These are phyloP conservation scores for Suillus brevipes DNA, from an alignment of 768 basidiomycete genomes.

Conservation along the genomic window DNA sequence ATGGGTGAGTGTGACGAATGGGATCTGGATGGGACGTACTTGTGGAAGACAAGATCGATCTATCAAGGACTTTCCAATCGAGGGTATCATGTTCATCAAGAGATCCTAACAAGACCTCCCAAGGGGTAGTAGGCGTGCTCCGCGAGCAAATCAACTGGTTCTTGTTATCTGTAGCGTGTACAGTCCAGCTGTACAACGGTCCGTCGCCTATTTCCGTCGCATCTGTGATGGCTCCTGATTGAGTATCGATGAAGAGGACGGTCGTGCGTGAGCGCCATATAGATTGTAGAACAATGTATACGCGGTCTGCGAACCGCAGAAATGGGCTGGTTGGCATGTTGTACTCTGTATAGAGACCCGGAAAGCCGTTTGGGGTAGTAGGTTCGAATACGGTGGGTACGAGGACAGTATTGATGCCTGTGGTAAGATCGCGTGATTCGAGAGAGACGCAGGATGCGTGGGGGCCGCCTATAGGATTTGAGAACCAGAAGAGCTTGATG, in stretches of 20 bases:
- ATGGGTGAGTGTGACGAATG: neutral
- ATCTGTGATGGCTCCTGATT: slow-evolving; percentile 42
- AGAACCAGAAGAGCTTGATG: slow-evolving; percentile 50
- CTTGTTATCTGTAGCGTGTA: slow-evolving; percentile 49
- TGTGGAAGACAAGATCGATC: slow-evolving; percentile 38
- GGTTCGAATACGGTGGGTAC: slow-evolving; percentile 46
- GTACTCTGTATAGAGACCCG: slow-evolving; percentile 59
- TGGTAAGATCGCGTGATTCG: slow-evolving; percentile 41
- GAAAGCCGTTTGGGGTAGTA: slow-evolving; percentile 40
- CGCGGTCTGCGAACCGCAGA: slow-evolving; percentile 22
- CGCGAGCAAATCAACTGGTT: slow-evolving; percentile 47
- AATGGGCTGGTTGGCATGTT: slow-evolving; percentile 47
- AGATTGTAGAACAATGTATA: slow-evolving; percentile 45
- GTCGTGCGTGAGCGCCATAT: slow-evolving; percentile 57
- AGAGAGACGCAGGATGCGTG: slow-evolving; percentile 58
- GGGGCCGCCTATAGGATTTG: slow-evolving; percentile 54
- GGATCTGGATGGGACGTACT: slow-evolving; percentile 34
- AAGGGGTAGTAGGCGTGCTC: slow-evolving; percentile 48
- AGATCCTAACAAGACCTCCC: slow-evolving; percentile 53
- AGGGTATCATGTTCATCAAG: slow-evolving; percentile 27
- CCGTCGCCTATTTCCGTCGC: slow-evolving; percentile 13
- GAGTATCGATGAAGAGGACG: slow-evolving; percentile 45
- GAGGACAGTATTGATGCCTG: slow-evolving; percentile 25
- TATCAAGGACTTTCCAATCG: slow-evolving; percentile 44
- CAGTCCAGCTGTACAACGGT: slow-evolving; percentile 48